These are phyloP conservation scores for Arthrobotrys sphaeroides DNA, from an alignment of 2,329 filamentous ascomycete species.

Conservation along the genomic window DNA sequence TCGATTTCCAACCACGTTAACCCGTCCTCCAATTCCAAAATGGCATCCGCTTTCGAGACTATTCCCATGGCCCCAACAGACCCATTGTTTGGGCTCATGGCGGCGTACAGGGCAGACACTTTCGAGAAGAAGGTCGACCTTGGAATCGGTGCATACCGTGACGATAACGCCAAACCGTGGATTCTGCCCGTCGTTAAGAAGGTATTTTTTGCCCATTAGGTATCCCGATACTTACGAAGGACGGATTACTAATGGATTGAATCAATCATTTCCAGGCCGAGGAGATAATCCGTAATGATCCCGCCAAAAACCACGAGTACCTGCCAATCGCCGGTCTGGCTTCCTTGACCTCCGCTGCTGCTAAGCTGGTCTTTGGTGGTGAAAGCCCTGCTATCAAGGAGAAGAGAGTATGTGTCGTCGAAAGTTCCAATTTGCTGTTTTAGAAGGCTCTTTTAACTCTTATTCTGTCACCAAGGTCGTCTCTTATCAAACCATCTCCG, in stretches of 20 bases:
- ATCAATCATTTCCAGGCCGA: constrained; percentile 73
- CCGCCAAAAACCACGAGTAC: constrained; percentile 93
- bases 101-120: constrained; percentile 97
- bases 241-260: constrained; percentile 57
- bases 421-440: too few relatives aligned
- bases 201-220: constrained; percentile 15
- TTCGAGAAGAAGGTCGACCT: constrained; percentile 98
- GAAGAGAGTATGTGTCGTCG: constrained; percentile 59
- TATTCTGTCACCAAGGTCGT: constrained; percentile 70
- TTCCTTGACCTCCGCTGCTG: constrained; percentile 90
- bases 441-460: too few relatives aligned
- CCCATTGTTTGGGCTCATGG: constrained; percentile 93
- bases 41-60: constrained; percentile 64
- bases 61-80: constrained; percentile 94
- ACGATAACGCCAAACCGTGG: constrained; percentile 97
- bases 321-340: constrained; percentile 96
- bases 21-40: constrained; percentile 10
- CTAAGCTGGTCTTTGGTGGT: constrained; percentile 86
- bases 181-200: constrained; percentile 84
- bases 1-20: constrained; percentile 41
- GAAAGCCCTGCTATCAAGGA: constrained; percentile 78
- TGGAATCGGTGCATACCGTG: constrained; percentile 96
- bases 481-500: constrained; percentile 98
- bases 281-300: constrained; percentile 61
- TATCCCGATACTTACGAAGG: neutral